Percentiles rank a stretch among this genome's conserved stretches.
Conservation (phyloP, 768 basidiomycete species). For the Suillus discolor region DNA sequence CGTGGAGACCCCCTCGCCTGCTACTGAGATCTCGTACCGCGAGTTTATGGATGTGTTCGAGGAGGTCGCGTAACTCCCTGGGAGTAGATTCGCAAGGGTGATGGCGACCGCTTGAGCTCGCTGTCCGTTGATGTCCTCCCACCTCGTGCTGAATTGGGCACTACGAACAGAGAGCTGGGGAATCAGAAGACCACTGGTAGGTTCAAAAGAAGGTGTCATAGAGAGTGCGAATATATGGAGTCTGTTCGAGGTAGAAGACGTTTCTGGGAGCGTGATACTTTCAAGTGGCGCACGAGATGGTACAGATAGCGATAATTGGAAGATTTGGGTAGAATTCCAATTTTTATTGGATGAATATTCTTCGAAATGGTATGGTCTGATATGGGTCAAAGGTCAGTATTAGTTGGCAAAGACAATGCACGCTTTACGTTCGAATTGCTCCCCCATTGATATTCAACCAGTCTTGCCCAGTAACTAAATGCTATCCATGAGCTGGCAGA, state of each 20-base stretch:
- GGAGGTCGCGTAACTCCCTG: conserved; percentile 30
- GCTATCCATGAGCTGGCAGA: background rate
- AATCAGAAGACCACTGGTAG: conserved; percentile 22
- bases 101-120: conserved; percentile 53
- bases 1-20: conserved; percentile 43
- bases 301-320: conserved; percentile 46
- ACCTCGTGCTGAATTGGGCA: conserved; percentile 48
- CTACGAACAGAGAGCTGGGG: conserved; percentile 43
- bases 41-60: conserved; percentile 34
- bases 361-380: conserved; percentile 50
- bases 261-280: conserved; percentile 47
- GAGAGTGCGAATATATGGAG: conserved; percentile 51
- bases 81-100: conserved; percentile 52
- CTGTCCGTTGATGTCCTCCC: conserved; percentile 40
- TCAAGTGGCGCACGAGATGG: conserved; percentile 41
- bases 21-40: conserved; percentile 38
- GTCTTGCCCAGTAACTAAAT: conserved; percentile 46
- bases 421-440: conserved; percentile 44
- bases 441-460: conserved; percentile 48
- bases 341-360: conserved; percentile 35
- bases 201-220: conserved; percentile 36
- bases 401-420: background rate
- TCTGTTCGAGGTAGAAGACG: conserved; percentile 29
- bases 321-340: conserved; percentile 46
- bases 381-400: conserved; percentile 4